A percentile compares a stretch with the other conserved stretches of the same genome.
These are phyloP conservation scores for Ashbya aceris DNA, from an alignment of 1,139 yeast species.

Conservation along the genomic window DNA sequence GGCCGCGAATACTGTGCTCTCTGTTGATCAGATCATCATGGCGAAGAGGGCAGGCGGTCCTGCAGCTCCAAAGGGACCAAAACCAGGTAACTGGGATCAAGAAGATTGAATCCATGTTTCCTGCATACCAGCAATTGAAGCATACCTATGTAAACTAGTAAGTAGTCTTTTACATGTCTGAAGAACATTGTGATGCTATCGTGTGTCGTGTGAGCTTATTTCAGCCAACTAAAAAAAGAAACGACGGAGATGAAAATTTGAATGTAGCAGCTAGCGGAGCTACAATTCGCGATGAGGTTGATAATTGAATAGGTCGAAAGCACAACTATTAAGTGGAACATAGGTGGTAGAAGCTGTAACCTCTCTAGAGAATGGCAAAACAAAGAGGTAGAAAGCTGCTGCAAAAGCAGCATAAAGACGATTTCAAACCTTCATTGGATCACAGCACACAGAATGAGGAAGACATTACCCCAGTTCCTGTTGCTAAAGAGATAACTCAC, in stretches of 20 bases:
- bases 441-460: slow-evolving; percentile 8
- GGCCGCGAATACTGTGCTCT: slow-evolving; percentile 83
- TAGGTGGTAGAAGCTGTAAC: no score
- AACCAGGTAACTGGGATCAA: slow-evolving; percentile 96
- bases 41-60: slow-evolving; percentile 97
- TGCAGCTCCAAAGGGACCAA: slow-evolving; percentile 70
- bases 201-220: no score
- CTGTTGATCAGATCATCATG: slow-evolving; percentile 74
- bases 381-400: slow-evolving; percentile 64
- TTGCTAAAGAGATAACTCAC: neutral
- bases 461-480: slow-evolving; percentile 5
- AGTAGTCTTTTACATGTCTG: no score
- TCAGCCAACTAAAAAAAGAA: no score
- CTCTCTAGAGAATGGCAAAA: slow-evolving; percentile 29
- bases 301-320: no score
- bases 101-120: slow-evolving; percentile 45
- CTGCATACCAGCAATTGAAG: no score
- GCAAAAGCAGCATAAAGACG: slow-evolving; percentile 32
- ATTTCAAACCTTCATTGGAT: slow-evolving; percentile 16
- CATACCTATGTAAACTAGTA: no score
- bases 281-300: no score
- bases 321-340: no score
- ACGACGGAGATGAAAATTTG: no score
- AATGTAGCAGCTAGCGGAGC: no score
- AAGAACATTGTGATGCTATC: no score